A percentile compares a stretch with the other conserved stretches of the same genome.
Conservation (phyloP, 768 basidiomycete species). For the Panellus pusillus region DNA sequence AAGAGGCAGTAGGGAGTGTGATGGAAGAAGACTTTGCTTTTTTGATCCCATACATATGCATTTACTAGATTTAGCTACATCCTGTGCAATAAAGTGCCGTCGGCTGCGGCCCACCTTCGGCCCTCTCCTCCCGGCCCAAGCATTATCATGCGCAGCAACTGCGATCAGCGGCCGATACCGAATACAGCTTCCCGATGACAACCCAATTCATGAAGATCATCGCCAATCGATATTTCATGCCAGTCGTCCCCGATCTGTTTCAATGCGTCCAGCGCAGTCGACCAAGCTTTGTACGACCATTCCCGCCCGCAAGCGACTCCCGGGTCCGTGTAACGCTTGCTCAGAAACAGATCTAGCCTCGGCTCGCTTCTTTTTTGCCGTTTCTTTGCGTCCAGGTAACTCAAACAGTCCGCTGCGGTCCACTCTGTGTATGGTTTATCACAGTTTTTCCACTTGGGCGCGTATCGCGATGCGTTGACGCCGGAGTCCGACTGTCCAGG, state of each 20-base stretch:
- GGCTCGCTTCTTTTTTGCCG: slow-evolving; percentile 37
- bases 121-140: too few relatives aligned
- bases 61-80: too few relatives aligned
- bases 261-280: slow-evolving; percentile 48
- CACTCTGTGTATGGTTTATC: slow-evolving; percentile 47
- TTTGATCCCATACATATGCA: too few relatives aligned
- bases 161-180: not conserved
- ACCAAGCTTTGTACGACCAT: slow-evolving; percentile 73
- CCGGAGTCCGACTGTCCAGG: slow-evolving; percentile 33
- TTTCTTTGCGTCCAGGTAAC: slow-evolving; percentile 51
- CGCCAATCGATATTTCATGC: slow-evolving; percentile 51
- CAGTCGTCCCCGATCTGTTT: slow-evolving; percentile 49
- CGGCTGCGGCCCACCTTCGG: too few relatives aligned
- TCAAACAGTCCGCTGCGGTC: slow-evolving; percentile 55
- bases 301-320: slow-evolving; percentile 71
- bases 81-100: too few relatives aligned
- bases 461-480: slow-evolving; percentile 50
- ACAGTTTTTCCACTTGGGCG: slow-evolving; percentile 46
- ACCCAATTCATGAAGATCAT: slow-evolving; percentile 22
- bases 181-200: slow-evolving; percentile 15
- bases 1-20: too few relatives aligned
- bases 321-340: slow-evolving; percentile 44
- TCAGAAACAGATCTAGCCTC: slow-evolving; percentile 52
- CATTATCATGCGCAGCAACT: slow-evolving; percentile 6
- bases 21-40: too few relatives aligned